Conservation (phyloP, 2,329 filamentous ascomycete species). For the Bimuria novae-zelandiae region DNA sequence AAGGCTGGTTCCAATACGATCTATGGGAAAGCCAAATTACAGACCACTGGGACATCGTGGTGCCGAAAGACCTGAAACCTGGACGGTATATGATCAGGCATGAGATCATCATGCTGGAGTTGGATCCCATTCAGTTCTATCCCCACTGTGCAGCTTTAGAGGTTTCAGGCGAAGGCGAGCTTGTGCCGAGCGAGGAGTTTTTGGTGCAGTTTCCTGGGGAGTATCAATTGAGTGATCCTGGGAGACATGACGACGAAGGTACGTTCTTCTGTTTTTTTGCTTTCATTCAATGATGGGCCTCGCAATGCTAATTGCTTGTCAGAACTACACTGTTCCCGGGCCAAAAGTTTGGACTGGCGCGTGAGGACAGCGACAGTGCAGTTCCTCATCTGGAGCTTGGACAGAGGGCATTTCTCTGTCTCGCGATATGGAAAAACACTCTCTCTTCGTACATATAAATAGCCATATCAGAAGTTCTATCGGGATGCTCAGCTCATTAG, state of each 20-base stretch:
- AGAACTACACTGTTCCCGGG: slow-evolving; percentile 16
- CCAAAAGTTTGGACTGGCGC: slow-evolving; percentile 12
- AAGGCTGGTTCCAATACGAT: slow-evolving; percentile 14
- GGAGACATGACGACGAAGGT: slow-evolving; percentile 10
- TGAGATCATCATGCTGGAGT: slow-evolving; percentile 15
- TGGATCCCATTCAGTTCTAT: slow-evolving; percentile 15
- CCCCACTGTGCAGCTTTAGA: slow-evolving; percentile 16
- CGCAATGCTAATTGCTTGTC: neutral
- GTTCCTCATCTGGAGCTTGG: too few species aligned
- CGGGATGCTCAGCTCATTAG: too few species aligned
- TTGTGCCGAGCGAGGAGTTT: slow-evolving; percentile 10
- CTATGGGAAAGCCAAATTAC: slow-evolving; percentile 10
- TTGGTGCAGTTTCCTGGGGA: slow-evolving; percentile 16
- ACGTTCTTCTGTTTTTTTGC: neutral
- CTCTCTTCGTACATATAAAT: too few species aligned
- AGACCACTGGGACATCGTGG: slow-evolving; percentile 5
- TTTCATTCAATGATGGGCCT: too few species aligned
- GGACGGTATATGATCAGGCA: slow-evolving; percentile 17
- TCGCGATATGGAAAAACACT: too few species aligned
- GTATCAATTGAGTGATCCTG: slow-evolving; percentile 14
- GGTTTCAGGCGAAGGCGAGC: slow-evolving; percentile 1
- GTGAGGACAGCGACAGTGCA: neutral
- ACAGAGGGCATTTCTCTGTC: too few species aligned
- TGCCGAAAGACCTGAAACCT: slow-evolving; percentile 12
- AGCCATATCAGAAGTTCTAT: too few species aligned